phyloP scores from a whole-genome alignment of 1,284 basidiomycete species.

The Boletus hoseneyae region DNA sequence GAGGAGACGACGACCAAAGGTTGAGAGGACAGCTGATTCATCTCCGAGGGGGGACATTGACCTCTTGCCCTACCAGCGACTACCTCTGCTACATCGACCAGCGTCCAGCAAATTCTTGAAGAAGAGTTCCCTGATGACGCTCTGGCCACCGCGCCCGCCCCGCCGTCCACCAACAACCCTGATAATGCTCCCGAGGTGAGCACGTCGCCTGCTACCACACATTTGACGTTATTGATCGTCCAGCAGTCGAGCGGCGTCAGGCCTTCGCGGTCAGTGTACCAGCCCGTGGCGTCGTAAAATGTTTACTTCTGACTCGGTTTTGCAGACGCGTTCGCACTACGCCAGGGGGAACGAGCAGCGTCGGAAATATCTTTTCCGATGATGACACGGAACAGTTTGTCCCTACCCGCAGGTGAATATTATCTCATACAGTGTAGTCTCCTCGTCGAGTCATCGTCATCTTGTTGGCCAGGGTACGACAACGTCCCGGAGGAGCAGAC shows the following conservation, averaged over 20 bases:
- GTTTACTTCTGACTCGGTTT: not conserved
- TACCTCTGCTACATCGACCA: not conserved
- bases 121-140: slow-evolving; percentile 31
- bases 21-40: slow-evolving; percentile 1
- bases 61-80: slow-evolving; percentile 4
- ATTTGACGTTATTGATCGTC: not conserved
- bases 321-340: slow-evolving; percentile 50
- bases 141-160: slow-evolving; percentile 25
- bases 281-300: not conserved
- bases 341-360: slow-evolving; percentile 48
- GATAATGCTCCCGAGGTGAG: slow-evolving; percentile 2
- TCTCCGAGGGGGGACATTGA: not conserved
- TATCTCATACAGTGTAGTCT: not conserved
- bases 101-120: slow-evolving; percentile 19
- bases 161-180: not conserved
- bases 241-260: slow-evolving; percentile 28
- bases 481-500: slow-evolving; percentile 62
- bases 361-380: slow-evolving; percentile 48
- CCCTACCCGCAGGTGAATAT: slow-evolving; percentile 59
- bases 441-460: not conserved
- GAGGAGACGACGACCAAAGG: slow-evolving; percentile 10
- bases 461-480: slow-evolving; percentile 43
- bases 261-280: slow-evolving; percentile 43
- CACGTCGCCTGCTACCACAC: not conserved
- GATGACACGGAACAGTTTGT: slow-evolving; percentile 48